These are phyloP conservation scores for Podaxis sp. DNA, from an alignment of 768 basidiomycete species.

Conservation along the genomic window DNA sequence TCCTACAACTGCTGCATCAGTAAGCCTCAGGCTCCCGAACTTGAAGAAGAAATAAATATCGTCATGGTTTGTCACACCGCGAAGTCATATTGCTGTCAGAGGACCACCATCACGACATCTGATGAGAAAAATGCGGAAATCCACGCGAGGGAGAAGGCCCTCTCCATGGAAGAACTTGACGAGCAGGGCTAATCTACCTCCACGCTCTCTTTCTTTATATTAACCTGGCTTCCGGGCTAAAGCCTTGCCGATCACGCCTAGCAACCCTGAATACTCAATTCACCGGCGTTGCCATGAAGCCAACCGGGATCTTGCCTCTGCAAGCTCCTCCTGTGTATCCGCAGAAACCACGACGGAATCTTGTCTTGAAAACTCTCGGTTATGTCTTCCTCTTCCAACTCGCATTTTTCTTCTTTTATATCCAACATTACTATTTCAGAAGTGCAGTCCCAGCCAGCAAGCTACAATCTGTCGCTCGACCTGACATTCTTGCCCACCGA, in stretches of 20 bases:
- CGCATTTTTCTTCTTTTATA: neutral
- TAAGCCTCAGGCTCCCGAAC: neutral
- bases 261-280: neutral
- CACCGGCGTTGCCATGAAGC: constrained; percentile 1
- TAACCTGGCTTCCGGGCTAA: neutral
- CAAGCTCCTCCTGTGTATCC: neutral
- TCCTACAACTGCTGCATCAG: neutral
- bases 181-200: neutral
- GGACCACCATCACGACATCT: neutral
- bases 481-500: constrained; percentile 6
- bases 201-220: constrained; percentile 5
- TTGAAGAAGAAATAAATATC: neutral
- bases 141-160: neutral
- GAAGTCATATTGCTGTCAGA: neutral
- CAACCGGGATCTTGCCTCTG: constrained; percentile 1
- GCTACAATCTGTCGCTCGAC: constrained; percentile 1
- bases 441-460: neutral
- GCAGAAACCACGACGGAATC: neutral
- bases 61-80: neutral
- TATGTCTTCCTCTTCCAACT: constrained; percentile 2
- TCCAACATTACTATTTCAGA: neutral
- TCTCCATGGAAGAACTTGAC: constrained; percentile 1
- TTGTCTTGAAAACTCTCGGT: neutral
- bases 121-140: constrained; percentile 7
- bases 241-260: neutral